A percentile compares a stretch with the other conserved stretches of the same genome.
Evolutionary conservation across 352 stramenopile genomes (phyloP).

Genomic region (Phytophthora pinifolia): DNA sequence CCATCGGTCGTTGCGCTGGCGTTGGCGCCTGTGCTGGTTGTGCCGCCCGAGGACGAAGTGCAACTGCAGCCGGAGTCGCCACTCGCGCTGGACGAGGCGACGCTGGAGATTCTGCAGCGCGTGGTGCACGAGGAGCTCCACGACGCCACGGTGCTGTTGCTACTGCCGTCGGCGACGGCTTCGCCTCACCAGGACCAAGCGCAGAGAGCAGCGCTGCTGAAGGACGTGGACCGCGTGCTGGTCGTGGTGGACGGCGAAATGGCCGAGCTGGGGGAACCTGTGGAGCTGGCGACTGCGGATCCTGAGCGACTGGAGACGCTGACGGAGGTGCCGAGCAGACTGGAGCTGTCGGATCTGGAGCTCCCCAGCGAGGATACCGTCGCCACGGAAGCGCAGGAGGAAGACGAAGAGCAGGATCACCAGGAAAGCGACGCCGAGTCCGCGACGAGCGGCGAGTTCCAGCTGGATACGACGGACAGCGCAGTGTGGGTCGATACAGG

Average conservation of each 20-base stretch:
- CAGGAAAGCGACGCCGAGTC: conserved; percentile 12
- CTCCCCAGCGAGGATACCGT: conserved; percentile 10
- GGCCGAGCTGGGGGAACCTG: conserved; percentile 84
- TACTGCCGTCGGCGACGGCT: conserved; percentile 91
- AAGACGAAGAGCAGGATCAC: conserved; percentile 14
- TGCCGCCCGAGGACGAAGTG: conserved; percentile 18
- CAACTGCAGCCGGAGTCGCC: conserved; percentile 14
- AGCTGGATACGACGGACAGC: conserved; percentile 21
- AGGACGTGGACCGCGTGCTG: conserved; percentile 96
- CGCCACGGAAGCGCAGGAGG: conserved; percentile 21
- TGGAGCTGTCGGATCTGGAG: conserved; percentile 26
- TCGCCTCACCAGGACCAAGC: conserved; percentile 26
- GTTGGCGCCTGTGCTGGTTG: conserved; percentile 27
- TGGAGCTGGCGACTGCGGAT: conserved; percentile 48
- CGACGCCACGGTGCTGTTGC: conserved; percentile 94
- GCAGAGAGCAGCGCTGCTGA: conserved; percentile 60
- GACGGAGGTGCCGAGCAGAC: conserved; percentile 16
- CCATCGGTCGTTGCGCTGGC: conserved; percentile 85
- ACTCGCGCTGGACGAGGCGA: conserved; percentile 62
- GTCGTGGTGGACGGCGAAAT: conserved; percentile 93
- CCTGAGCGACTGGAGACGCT: conserved; percentile 40
- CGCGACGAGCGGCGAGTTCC: conserved; percentile 13
- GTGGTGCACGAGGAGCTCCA: conserved; percentile 89
- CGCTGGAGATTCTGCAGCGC: conserved; percentile 58
- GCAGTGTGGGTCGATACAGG: conserved; percentile 17